A percentile compares a stretch with the other conserved stretches of the same genome.
Conservation (phyloP, 495 filamentous ascomycete genomes). For the Bacidia rubella region DNA sequence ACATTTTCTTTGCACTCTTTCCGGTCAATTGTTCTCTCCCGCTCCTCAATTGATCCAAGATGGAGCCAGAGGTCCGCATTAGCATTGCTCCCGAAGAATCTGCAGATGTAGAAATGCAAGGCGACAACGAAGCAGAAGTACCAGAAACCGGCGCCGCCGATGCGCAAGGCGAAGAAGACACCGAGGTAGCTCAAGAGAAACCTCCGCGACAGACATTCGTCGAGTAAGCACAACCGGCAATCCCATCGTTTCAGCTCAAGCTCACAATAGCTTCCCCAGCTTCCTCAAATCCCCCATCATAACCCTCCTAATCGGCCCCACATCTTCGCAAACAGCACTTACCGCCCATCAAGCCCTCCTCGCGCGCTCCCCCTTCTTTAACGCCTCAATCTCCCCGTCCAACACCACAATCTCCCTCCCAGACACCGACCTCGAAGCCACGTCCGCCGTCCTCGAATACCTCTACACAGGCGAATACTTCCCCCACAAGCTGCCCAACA, state of each 20-base stretch:
- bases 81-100: slow-evolving; percentile 1
- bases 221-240: slow-evolving; percentile 9
- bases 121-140: slow-evolving; percentile 13
- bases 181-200: slow-evolving; percentile 1
- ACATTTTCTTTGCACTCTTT: not conserved
- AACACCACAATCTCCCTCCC: slow-evolving; percentile 52
- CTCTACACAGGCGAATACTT: slow-evolving; percentile 89
- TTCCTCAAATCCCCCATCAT: slow-evolving; percentile 72
- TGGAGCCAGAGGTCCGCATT: slow-evolving; percentile 18
- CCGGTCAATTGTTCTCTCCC: not conserved
- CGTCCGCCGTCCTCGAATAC: slow-evolving; percentile 80
- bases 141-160: slow-evolving; percentile 11
- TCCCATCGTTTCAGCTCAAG: not conserved
- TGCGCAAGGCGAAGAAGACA: slow-evolving; percentile 12
- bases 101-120: slow-evolving; percentile 17
- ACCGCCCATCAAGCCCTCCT: slow-evolving; percentile 72
- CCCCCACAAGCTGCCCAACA: slow-evolving; percentile 41
- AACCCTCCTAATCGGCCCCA: slow-evolving; percentile 55
- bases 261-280: slow-evolving; percentile 1
- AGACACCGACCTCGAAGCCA: slow-evolving; percentile 62
- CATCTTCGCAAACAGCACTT: slow-evolving; percentile 45
- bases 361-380: slow-evolving; percentile 57
- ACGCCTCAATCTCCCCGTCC: slow-evolving; percentile 35
- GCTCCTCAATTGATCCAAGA: slow-evolving; percentile 5
- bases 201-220: slow-evolving; percentile 12